phyloP scores from a whole-genome alignment of 2,329 filamentous ascomycete genomes.

The Achaetomium macrosporum region DNA sequence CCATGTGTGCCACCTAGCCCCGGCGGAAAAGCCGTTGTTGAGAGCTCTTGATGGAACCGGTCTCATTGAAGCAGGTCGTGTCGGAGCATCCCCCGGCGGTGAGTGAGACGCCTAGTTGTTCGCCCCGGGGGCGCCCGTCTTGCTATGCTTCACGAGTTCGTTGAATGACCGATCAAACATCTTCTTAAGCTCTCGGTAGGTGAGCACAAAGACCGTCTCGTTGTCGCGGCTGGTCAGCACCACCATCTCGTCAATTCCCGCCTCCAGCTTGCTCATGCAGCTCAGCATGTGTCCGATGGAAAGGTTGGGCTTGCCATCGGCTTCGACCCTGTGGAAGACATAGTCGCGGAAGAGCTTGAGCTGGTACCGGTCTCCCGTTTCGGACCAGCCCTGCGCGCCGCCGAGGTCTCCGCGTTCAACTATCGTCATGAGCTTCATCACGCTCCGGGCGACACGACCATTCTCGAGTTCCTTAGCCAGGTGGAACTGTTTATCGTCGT shows the following conservation, averaged over 20 bases:
- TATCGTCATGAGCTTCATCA: conserved; percentile 77
- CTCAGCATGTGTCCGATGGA: conserved; percentile 83
- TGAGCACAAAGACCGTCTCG: conserved; percentile 81
- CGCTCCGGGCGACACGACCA: conserved; percentile 71
- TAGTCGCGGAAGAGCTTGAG: conserved; percentile 95
- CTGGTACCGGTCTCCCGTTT: conserved; percentile 86
- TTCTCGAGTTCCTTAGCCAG: conserved; percentile 84
- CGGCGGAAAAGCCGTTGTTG: background rate
- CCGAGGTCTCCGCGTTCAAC: conserved; percentile 87
- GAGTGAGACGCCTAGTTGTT: conserved; percentile 13
- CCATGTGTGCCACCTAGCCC: background rate
- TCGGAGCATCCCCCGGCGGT: background rate
- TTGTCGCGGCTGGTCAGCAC: conserved; percentile 84
- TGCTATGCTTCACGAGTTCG: conserved; percentile 47
- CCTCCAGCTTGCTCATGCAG: conserved; percentile 88
- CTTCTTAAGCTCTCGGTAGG: conserved; percentile 80
- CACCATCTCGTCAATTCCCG: conserved; percentile 79
- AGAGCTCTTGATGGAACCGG: too few relatives aligned
- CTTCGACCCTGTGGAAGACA: conserved; percentile 92
- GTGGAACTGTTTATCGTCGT: conserved; percentile 67
- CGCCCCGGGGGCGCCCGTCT: conserved; percentile 22
- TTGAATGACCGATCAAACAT: conserved; percentile 52
- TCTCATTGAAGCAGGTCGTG: background rate
- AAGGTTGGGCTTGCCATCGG: conserved; percentile 72
- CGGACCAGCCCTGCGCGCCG: conserved; percentile 73